A percentile compares a stretch with the other conserved stretches of the same genome.
Conservation (phyloP, 306 rosid species). For the Lagenaria siceraria region DNA sequence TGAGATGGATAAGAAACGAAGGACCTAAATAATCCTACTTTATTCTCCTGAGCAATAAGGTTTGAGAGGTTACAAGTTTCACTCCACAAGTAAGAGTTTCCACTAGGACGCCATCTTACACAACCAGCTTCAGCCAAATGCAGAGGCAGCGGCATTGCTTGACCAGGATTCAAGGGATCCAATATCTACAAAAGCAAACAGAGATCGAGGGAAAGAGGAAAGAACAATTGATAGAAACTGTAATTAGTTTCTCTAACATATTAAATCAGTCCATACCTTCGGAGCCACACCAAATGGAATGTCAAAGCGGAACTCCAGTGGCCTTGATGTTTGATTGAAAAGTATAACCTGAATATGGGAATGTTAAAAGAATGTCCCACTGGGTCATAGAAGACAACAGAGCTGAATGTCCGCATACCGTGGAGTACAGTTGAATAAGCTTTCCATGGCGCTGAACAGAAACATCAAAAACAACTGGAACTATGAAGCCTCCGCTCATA, state of each 20-base stretch:
- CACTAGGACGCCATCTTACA: conserved; percentile 87
- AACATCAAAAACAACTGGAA: conserved; percentile 90
- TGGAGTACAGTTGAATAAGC: conserved; percentile 73
- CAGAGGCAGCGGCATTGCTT: conserved; percentile 82
- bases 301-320: conserved; percentile 90
- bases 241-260: neutral
- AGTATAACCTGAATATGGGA: conserved; percentile 62
- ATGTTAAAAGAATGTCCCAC: conserved; percentile 8
- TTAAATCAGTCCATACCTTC: conserved; percentile 37
- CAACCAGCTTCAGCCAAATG: conserved; percentile 94
- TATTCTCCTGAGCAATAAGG: conserved; percentile 52
- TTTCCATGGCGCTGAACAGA: conserved; percentile 76
- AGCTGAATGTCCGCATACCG: conserved; percentile 42
- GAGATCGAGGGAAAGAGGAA: neutral
- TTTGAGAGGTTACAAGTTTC: conserved; percentile 73
- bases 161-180: conserved; percentile 82
- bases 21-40: conserved; percentile 64
- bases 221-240: neutral
- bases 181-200: conserved; percentile 41
- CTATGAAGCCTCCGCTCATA: conserved; percentile 37
- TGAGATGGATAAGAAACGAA: conserved; percentile 86
- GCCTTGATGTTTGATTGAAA: conserved; percentile 57
- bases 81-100: conserved; percentile 84
- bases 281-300: conserved; percentile 89
- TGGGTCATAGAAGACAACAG: conserved; percentile 2